Base-by-base conservation (phyloP, 306 rosid species). In the Cajanus cajan region DNA sequence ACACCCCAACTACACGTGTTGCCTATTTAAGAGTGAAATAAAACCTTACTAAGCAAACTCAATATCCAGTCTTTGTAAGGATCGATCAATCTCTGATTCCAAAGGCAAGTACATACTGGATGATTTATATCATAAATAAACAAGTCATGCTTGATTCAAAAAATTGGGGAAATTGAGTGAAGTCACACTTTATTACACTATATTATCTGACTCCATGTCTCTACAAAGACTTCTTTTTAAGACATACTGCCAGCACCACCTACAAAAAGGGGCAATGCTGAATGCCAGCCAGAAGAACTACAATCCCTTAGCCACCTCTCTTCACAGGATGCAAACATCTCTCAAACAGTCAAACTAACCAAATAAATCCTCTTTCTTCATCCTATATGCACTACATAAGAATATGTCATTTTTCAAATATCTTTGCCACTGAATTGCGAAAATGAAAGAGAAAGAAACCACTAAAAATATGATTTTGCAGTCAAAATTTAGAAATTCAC, bases 401-500 rank as follows among this genome's bases (percentile, higher is more conserved):
- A 43, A 68, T 68, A 74, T 43, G 33, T 13, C 25, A 73, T 73
- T 40, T 55, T 28, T 57, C 78, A 40, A 40, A 61, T 8, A 43
- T 58, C 16, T 63, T 16, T 61, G 44, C 62, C 14, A 62, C 16
- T 45, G 62, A 76, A 44, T 45, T 22, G 5, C 6, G 61, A 47
- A 63, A 52, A 18, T n/a, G 34, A 15, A 16, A 52, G 19, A 50
- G 13, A 48, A 10, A 64, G 47, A 76, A 62, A 63, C 1, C 18
- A 52, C 19, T 51, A 19, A 33, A 22, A 47, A 21, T 34, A 28
- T 34, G 50, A n/a, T 33, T 63, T 22, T 64, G 65, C 70, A 47
- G 62, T 18, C 41, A 57, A 61, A 63, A 65, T 45, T 44, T 76
- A 62, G 70, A 62, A 74, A 62, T 63, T 37, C 15, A 12, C 62